These are phyloP conservation scores for Dioszegia hungarica DNA, from an alignment of 768 basidiomycete genomes.

Conservation along the genomic window DNA sequence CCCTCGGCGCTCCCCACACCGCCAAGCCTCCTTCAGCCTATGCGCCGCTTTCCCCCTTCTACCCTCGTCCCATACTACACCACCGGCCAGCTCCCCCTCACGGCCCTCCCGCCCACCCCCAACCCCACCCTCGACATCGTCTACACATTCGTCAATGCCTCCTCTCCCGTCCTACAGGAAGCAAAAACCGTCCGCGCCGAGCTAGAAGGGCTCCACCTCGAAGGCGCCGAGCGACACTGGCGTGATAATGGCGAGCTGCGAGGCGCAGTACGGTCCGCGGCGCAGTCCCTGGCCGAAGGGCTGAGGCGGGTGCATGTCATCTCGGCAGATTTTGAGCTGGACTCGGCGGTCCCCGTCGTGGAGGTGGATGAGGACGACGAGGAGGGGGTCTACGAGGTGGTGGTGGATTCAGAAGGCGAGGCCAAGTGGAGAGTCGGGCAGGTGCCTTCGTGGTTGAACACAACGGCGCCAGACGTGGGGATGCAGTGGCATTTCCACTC, in stretches of 20 bases:
- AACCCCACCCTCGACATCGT: slow-evolving; percentile 30
- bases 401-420: not conserved
- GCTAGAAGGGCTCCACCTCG: slow-evolving; percentile 14
- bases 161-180: slow-evolving; percentile 23
- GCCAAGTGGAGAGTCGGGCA: slow-evolving; percentile 32
- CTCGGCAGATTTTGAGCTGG: slow-evolving; percentile 28
- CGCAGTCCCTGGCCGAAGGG: slow-evolving; percentile 10
- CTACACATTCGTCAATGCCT: slow-evolving; percentile 43
- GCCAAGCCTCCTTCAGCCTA: slow-evolving; percentile 10
- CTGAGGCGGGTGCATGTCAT: slow-evolving; percentile 36
- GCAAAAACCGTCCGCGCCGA: slow-evolving; percentile 12
- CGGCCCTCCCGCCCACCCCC: not conserved
- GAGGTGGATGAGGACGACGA: slow-evolving; percentile 1
- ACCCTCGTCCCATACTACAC: slow-evolving; percentile 24
- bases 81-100: slow-evolving; percentile 14
- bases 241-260: slow-evolving; percentile 42
- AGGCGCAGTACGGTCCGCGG: slow-evolving; percentile 34
- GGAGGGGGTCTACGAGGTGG: not conserved
- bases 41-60: slow-evolving; percentile 18
- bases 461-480: not conserved
- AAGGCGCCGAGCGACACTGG: slow-evolving; percentile 29
- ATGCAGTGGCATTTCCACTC: slow-evolving; percentile 44
- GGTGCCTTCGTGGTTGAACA: slow-evolving; percentile 42
- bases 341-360: not conserved
- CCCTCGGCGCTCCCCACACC: not conserved